A percentile compares a stretch with the other conserved stretches of the same genome.
phyloP scores from a whole-genome alignment of 805 yeast genomes.

The Candida maesae region DNA sequence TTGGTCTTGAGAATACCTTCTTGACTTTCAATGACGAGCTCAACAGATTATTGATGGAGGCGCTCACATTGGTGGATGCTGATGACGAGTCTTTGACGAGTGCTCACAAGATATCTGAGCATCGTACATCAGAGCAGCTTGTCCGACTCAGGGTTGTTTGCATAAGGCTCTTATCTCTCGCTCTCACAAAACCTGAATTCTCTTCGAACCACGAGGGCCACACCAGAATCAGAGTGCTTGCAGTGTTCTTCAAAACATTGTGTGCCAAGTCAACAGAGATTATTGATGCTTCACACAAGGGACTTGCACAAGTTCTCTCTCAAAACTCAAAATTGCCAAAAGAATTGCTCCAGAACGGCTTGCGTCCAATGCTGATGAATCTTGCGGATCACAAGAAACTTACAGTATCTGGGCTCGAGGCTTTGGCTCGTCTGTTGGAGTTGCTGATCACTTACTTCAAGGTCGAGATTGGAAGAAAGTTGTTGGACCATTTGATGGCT shows the following conservation, averaged over 20 bases:
- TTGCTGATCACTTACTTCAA: conserved; percentile 88
- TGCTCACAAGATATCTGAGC: conserved; percentile 79
- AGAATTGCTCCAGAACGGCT: conserved; percentile 90
- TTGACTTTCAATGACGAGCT: conserved; percentile 86
- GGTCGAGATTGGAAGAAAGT: conserved; percentile 92
- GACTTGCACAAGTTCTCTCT: conserved; percentile 75
- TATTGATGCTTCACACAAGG: conserved; percentile 90
- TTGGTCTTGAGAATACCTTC: conserved; percentile 76
- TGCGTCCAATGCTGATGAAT: conserved; percentile 93
- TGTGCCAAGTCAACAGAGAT: conserved; percentile 81
- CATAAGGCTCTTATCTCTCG: conserved; percentile 74
- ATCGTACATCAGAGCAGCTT: conserved; percentile 83
- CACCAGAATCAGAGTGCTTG: conserved; percentile 79
- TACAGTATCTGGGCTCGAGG: conserved; percentile 86
- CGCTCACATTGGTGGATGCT: conserved; percentile 92
- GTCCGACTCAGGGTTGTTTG: conserved; percentile 88
- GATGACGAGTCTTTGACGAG: conserved; percentile 94
- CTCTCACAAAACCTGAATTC: conserved; percentile 81
- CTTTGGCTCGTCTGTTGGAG: conserved; percentile 81
- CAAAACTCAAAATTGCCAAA: conserved; percentile 89
- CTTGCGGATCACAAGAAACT: conserved; percentile 89
- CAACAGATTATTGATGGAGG: conserved; percentile 80
- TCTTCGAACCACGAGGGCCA: conserved; percentile 69
- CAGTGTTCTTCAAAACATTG: conserved; percentile 91
- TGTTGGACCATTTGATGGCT: conserved; percentile 89